Evolutionary conservation across 768 basidiomycete genomes (phyloP), one percentile per base, ranked within the genome.

Genomic region (Psilocybe azurescens): DNA sequence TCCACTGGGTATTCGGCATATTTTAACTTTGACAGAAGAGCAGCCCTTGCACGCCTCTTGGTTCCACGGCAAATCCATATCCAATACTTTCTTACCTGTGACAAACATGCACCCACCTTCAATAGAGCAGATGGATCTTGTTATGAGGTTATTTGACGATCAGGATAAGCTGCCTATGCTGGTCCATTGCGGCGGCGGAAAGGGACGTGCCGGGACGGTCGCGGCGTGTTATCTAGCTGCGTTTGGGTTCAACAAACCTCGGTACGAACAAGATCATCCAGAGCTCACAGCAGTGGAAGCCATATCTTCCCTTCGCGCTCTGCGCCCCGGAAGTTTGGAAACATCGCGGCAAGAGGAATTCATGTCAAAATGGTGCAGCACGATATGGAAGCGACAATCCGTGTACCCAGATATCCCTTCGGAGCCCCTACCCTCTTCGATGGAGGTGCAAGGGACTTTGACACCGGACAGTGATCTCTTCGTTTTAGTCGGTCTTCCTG

Each of bases 171-270:
- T 81, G 1, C 85, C 86, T 0, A 64, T 86, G 7, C 72, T 88
- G 13, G 74, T 88, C 2, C 86, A 88, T 62, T 88, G 87, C 66
- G 86, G 85, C 3, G 87, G 86, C 5, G 87, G 87, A 2, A 87
- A 86, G 63, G 87, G 87, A 0, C 79, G 86, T 9, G 86, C 86
- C 24, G 87, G 87, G 14, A 87, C 85, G 1, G 83, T 88, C 0
- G 81, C 83, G 5, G 87, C 86, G 0, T 86, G 86, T 63, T 87
- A 86, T 64, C 74, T 89, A 51, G 79, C 79, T 29, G 85, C 86
- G 0, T 85, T 78, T 67, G 86, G 87, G 1, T 87, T 86, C 71
- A 69, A 71, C 13, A 74, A 71, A 36, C 81, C 82, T n/a, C 66
- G 70, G n/a, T 64, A 68, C n/a, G 52, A 69, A 29, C 78, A 78